Evolutionary conservation across 352 stramenopile species (phyloP), one percentile per base, ranked within the genome.

Genomic region (Pythium aristosporum): DNA sequence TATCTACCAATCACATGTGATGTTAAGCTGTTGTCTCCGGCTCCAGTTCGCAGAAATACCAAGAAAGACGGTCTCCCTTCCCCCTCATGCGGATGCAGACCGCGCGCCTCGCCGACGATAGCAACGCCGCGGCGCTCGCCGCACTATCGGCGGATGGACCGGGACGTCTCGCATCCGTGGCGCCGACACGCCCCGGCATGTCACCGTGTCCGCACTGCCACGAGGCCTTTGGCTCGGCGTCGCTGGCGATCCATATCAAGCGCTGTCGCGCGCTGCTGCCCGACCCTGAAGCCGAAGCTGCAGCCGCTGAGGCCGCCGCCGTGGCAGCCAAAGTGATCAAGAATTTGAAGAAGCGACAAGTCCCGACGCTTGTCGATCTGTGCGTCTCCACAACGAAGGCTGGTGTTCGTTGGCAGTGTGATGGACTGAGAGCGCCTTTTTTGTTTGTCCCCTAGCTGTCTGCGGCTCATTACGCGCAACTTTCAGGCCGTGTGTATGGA

Each of bases 401-500:
- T 6, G 18, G 7, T 46, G 18, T n/a, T 10, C 21, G 6, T 57
- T 39, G 11, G 50, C 15, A 21, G 20, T 57, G 34, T 16, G n/a
- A 36, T 42, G 6, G 37, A 15, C 21, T 59, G 37, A 59, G 16
- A 8, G 6, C 34, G 11, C 8, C 4, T 39, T 36, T 10, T 5
- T 57, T 18, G 16, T 46, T 12, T 49, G 21, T 48, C 21, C 15
- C 16, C 44, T 37, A 91, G 82, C 57, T 91, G 82, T 46, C 70
- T 91, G 20, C 71, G 68, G 0, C 74, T 85, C 28, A 66, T 90
- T 49, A 86, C 79, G 16, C 87, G 78, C 48, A 84, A 92, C 61
- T 92, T 92, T 57, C 74, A 87, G 39, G 79, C 71, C 36, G 60
- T 88, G 25, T 92, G 72, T 48, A 82, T 90, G 68, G 79, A 92